Base-by-base conservation (phyloP, 306 rosid species). In the Acacia acuminata region DNA sequence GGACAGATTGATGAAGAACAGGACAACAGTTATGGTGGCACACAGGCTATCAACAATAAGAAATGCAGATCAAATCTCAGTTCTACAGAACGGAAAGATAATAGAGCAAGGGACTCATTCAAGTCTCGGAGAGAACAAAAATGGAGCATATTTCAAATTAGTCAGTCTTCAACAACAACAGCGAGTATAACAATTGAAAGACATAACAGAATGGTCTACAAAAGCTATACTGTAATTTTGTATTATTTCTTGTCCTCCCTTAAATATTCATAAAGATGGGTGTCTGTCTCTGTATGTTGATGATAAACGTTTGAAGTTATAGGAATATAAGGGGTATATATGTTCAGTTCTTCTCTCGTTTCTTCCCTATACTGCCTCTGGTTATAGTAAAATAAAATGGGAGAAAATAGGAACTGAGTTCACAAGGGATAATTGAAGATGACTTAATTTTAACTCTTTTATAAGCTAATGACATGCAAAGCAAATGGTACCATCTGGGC, bases 1-100 rank as follows among this genome's bases (percentile, higher is more conserved):
- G 13, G 98, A 96, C 86, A 81, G 94, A 73, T 79, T 96, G 83
- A 92, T 92, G 98, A 85, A 87, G 88, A 90, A 90, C 77, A 88
- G 99, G 65, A 96, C 99, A 50, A 94, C 98, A 1, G 76, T 96
- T 58, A 85, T 96, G 91, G 97, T 96, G 83, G 99, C 99, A 20
- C 99, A 96, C 67, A 89, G 99, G 81, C 82, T 96, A 53, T 93
- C 98, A 40, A 96, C 99, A 2, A 96, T 96, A 82, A 87, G 92
- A 73, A 91, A 96, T 82, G 94, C 98, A 51, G 96, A 96, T 81
- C 92, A 91, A 85, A 96, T 93, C 75, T 93, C 99, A 55, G 97
- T 96, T 80, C 85, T 96, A 22, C 97, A 96, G 70, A 90, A 89
- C 66, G 98, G 99, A 8, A 96, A 86, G 92, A 96, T 96, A 40